These are phyloP conservation scores for Russula ochroleuca DNA, from an alignment of 768 basidiomycete genomes.

Conservation along the genomic window DNA sequence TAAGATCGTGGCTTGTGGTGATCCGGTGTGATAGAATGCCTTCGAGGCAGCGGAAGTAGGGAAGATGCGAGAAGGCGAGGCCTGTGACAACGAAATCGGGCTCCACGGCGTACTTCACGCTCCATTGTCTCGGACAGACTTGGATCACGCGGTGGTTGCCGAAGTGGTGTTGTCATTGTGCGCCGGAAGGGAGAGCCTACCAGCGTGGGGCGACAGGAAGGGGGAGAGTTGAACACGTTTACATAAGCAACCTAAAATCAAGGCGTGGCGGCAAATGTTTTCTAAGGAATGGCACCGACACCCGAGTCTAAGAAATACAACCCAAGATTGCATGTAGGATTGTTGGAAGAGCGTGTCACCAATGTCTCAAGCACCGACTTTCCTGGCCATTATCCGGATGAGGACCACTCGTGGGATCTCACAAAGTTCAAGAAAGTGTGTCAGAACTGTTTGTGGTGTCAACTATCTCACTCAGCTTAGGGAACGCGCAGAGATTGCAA, in stretches of 20 bases:
- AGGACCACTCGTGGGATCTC: constrained; percentile 83
- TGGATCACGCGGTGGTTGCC: background rate
- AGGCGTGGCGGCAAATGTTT: background rate
- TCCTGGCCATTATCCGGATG: constrained; percentile 82
- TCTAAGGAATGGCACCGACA: constrained; percentile 13
- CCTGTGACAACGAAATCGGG: constrained; percentile 75
- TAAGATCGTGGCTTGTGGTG: no score
- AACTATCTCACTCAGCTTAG: constrained; percentile 29
- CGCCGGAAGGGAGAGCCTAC: background rate
- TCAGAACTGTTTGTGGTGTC: constrained; percentile 11
- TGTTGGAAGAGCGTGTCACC: constrained; percentile 65
- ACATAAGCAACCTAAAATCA: background rate
- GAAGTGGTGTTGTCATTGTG: constrained; percentile 14
- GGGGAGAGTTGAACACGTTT: background rate
- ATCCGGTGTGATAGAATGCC: no score
- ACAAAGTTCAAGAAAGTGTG: constrained; percentile 71
- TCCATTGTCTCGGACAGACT: constrained; percentile 39
- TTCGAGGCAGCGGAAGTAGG: constrained; percentile 61
- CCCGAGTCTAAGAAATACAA: constrained; percentile 31
- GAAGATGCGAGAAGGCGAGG: constrained; percentile 76
- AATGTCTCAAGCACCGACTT: constrained; percentile 87
- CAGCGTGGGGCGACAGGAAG: background rate
- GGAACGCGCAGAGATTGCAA: constrained; percentile 56
- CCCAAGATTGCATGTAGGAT: constrained; percentile 55
- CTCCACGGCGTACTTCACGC: constrained; percentile 69